Base-by-base conservation (phyloP, 2,329 filamentous ascomycete genomes). In the Neodidymelliopsis sp. region DNA sequence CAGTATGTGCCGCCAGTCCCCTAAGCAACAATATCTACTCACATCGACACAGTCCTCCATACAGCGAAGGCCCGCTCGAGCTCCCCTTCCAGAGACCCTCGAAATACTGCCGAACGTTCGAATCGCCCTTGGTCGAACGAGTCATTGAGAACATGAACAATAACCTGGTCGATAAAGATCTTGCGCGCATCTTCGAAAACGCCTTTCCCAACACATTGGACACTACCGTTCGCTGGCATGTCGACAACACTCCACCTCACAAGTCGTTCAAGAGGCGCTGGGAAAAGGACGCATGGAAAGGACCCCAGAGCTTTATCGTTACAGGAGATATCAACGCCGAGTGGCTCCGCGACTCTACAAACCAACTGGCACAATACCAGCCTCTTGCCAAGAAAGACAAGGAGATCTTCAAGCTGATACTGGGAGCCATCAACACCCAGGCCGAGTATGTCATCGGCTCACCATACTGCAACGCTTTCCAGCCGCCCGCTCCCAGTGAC, bases 381-480 rank as follows among this genome's bases (percentile, higher is more conserved):
- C 77, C 83, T 0, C 79, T 99, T 18, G 89, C 92, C 2, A 90
- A 86, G 65, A 90, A 90, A 56, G 92, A 97, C 66, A 83, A 84
- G 28, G 82, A 81, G 30, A 86, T 99, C 39, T 85, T 87, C 68
- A 87, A 83, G 54, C 78, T 99, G 42, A 91, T 99, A 19, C 78
- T 95, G 1, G 94, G 94, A 16, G 93, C 93, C 30, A 96, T 97
- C 75, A 96, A 96, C 71, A 97, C 94, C 0, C 94, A 99, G 74
- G 83, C 90, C 12, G 93, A 97, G 72, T 97, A 91, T 66, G 90
- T 99, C 30, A 96, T 97, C 54, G 85, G 90, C 65, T 91, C 89
- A 1, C 94, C 94, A 0, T 99, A 97, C 76, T 99, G 94, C 81
- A 97, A 99, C 72, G 94, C 94, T 13, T 99, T 97, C 74, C 94